Evolutionary conservation across 768 basidiomycete species (phyloP).

Genomic region (Cubamyces lactineus): DNA sequence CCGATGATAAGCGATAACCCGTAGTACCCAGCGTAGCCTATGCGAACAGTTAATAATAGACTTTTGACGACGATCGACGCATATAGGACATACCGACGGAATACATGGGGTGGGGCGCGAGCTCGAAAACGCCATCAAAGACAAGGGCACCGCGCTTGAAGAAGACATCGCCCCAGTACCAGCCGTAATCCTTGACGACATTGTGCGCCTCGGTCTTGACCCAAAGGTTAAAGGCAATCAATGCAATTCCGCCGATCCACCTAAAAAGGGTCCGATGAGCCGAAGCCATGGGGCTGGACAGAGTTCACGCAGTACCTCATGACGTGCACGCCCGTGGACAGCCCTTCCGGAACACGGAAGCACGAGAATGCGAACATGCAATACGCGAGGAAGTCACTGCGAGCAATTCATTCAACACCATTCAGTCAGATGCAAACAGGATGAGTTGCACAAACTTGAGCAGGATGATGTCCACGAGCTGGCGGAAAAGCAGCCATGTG

Average conservation of each 20-base stretch:
- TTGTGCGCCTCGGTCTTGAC: constrained; percentile 98
- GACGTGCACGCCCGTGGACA: constrained; percentile 73
- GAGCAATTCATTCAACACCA: background rate
- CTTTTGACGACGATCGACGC: background rate
- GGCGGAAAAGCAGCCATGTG: constrained; percentile 94
- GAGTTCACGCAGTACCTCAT: constrained; percentile 59
- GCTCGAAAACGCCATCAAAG: constrained; percentile 97
- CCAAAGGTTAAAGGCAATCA: constrained; percentile 97
- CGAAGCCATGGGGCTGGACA: background rate
- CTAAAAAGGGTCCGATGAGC: constrained; percentile 41
- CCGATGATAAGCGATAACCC: constrained; percentile 90
- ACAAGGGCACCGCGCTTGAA: constrained; percentile 92
- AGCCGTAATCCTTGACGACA: constrained; percentile 97
- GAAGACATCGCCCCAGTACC: constrained; percentile 96
- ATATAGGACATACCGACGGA: constrained; percentile 61
- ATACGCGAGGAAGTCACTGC: constrained; percentile 91
- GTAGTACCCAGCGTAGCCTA: constrained; percentile 97
- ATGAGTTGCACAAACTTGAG: constrained; percentile 69
- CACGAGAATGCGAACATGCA: constrained; percentile 95
- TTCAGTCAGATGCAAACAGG: background rate
- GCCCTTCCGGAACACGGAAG: constrained; percentile 80
- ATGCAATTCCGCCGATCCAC: constrained; percentile 83
- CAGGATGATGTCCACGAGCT: constrained; percentile 94
- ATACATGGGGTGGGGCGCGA: constrained; percentile 95
- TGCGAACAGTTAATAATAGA: constrained; percentile 6